Base-by-base conservation (phyloP, 2,329 filamentous ascomycete genomes). In the Pezicula carpinea region DNA sequence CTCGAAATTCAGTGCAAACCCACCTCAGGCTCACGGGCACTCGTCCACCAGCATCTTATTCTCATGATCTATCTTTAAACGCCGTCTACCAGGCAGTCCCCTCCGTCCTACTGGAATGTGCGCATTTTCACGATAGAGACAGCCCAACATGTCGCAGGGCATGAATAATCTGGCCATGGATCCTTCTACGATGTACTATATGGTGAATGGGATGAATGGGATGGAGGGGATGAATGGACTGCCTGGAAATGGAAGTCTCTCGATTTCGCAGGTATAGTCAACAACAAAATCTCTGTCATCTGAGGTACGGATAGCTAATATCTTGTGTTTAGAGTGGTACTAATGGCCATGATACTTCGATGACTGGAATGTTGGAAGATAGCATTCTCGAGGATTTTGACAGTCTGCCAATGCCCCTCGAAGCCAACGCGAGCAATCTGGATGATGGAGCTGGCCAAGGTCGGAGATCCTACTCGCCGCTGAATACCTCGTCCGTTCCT, bases 401-500 rank as follows among this genome's bases (percentile, higher is more conserved):
- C 49, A 61, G 68, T 50, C 65, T 76, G 53, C 59, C 69, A 39
- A 72, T 76, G 67, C 65, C 57, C 46, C 58, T 76, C 55, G 71
- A 75, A 49, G 45, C 63, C 32, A 57, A 57, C 52, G 19, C 21
- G n/a, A 63, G 53, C 53, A 64, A 65, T 21, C 53, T 55, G 42
- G 50, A 56, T 35, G 41, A 34, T 21, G 26, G 26, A 29, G 44
- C 35, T 38, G 34, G 46, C 39, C 46, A 44, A 21, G 46, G 49
- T 50, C 53, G 54, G 14, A 59, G 59, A 39, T 44, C 54, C 11
- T 69, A 60, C 51, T 54, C 60, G 10, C 50, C 63, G 23, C 43
- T 55, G 14, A 51, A 54, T 31, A 45, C 50, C 17, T 46, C n/a
- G n/a, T n/a, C 49, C 31, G 49, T 56, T 39, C 43, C 49, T 17